These are phyloP conservation scores for Aaosphaeria arxii DNA, from an alignment of 2,329 filamentous ascomycete genomes.

Conservation along the genomic window DNA sequence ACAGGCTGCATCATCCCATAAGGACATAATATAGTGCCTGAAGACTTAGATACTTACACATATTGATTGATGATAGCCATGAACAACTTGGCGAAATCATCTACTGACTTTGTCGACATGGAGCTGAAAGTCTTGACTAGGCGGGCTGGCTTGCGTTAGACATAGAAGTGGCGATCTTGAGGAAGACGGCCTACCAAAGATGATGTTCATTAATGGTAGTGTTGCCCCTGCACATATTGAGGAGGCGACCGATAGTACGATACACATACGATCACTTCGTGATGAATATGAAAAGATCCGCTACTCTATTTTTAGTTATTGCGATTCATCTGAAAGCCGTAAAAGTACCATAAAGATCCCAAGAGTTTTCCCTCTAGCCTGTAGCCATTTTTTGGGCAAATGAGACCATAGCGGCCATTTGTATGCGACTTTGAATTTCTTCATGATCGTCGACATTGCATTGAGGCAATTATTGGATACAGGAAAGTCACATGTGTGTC, in stretches of 20 bases:
- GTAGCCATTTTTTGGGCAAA: background rate
- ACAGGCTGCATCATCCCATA: slow-evolving; percentile 6
- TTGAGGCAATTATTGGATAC: too few relatives aligned
- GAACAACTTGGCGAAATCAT: background rate
- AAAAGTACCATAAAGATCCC: slow-evolving; percentile 1
- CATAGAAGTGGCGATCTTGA: background rate
- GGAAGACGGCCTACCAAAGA: slow-evolving; percentile 43
- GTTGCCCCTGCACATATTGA: slow-evolving; percentile 5
- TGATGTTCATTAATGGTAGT: slow-evolving; percentile 52
- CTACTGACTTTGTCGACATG: background rate
- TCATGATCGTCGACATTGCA: too few relatives aligned
- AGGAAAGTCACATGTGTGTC: too few relatives aligned
- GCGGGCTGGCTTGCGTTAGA: background rate
- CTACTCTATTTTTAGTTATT: background rate
- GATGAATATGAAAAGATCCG: slow-evolving; percentile 5
- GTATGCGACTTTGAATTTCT: too few relatives aligned
- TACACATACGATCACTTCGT: background rate
- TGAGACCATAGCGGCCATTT: too few relatives aligned
- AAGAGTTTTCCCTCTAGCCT: background rate
- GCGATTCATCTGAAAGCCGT: background rate
- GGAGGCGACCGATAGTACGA: background rate
- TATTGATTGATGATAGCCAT: slow-evolving; percentile 3
- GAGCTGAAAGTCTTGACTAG: slow-evolving; percentile 4
- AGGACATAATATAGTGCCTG: background rate
- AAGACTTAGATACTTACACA: background rate